Percentiles rank a stretch among this genome's conserved stretches.
Conservation (phyloP, 1,139 yeast genomes). For the Pneumocystis oryctolagi region DNA sequence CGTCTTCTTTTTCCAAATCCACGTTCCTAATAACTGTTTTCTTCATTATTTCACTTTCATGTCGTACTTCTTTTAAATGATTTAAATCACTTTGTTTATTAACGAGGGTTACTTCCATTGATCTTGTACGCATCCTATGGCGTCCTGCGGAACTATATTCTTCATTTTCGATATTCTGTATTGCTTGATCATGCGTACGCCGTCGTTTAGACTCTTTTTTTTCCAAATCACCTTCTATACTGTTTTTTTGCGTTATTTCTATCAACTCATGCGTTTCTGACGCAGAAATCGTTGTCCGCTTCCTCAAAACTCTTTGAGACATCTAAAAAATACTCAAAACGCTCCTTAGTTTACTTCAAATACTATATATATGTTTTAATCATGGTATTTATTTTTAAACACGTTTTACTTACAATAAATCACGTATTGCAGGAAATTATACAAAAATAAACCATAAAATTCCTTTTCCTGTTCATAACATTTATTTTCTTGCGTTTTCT, state of each 20-base stretch:
- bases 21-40: neutral
- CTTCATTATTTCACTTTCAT: neutral
- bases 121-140: neutral
- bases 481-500: too few species aligned
- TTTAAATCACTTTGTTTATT: neutral
- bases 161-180: too few species aligned
- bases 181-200: neutral
- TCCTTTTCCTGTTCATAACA: too few species aligned
- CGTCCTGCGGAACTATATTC: neutral
- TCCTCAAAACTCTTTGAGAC: neutral
- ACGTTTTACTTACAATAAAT: too few species aligned
- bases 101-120: neutral
- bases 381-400: too few species aligned
- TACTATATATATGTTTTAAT: too few species aligned
- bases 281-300: neutral
- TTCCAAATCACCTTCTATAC: too few species aligned
- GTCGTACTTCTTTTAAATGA: neutral
- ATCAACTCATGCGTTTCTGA: neutral
- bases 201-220: neutral
- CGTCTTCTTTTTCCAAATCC: neutral
- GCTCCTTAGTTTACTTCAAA: neutral
- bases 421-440: neutral
- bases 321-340: neutral
- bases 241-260: neutral
- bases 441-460: neutral